These are phyloP conservation scores for Chaetothyriales sp. DNA, from an alignment of 2,329 filamentous ascomycete species.

Conservation along the genomic window DNA sequence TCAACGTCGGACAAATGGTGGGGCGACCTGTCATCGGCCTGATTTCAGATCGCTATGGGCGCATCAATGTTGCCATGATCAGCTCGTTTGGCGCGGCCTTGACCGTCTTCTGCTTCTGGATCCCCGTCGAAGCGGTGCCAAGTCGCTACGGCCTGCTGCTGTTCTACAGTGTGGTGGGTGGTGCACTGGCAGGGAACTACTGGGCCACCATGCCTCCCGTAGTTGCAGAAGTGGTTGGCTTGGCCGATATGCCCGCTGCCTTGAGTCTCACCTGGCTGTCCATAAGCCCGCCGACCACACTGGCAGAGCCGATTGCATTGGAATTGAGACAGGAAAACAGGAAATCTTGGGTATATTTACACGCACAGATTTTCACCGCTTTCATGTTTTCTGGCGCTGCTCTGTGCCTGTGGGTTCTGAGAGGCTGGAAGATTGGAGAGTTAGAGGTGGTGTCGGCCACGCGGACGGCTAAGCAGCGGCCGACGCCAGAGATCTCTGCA, in stretches of 20 bases:
- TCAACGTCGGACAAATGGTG: constrained; percentile 49
- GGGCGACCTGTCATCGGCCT: constrained; percentile 48
- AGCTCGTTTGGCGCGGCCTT: constrained; percentile 44
- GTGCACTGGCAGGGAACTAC: constrained; percentile 47
- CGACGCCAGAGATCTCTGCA: background rate
- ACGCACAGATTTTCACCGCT: constrained; percentile 43
- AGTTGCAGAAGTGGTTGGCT: constrained; percentile 47
- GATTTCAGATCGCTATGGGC: constrained; percentile 46
- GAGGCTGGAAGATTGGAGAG: constrained; percentile 29
- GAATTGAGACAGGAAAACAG: constrained; percentile 35
- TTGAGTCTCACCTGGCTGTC: constrained; percentile 47
- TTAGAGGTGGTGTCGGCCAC: constrained; percentile 7
- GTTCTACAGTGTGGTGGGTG: constrained; percentile 46
- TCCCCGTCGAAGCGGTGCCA: constrained; percentile 41
- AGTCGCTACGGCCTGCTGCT: constrained; percentile 36
- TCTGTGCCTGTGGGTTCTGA: constrained; percentile 31
- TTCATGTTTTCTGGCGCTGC: constrained; percentile 47
- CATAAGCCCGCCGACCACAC: constrained; percentile 39
- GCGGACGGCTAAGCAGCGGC: background rate
- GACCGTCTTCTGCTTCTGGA: constrained; percentile 49
- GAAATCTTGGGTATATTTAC: constrained; percentile 23
- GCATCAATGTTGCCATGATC: constrained; percentile 47
- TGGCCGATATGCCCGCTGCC: constrained; percentile 43
- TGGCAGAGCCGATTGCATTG: constrained; percentile 44
- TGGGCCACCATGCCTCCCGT: constrained; percentile 47